These are phyloP conservation scores for Candida coleopterorum DNA, from an alignment of 805 yeast genomes.

Conservation along the genomic window DNA sequence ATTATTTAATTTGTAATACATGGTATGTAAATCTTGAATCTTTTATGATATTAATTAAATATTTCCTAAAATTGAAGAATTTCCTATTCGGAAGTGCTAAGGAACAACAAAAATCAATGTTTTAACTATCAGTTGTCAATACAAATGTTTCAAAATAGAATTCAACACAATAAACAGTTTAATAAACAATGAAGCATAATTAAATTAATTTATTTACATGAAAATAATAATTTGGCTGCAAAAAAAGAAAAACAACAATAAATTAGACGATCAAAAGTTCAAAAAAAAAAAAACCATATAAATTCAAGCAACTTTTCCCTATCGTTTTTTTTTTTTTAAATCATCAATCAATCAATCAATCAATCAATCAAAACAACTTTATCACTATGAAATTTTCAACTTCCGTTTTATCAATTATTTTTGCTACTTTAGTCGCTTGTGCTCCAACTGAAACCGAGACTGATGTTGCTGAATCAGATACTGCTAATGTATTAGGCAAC, in stretches of 20 bases:
- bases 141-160: background rate
- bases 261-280: too few relatives aligned
- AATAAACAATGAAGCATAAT: background rate
- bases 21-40: too few relatives aligned
- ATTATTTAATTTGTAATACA: too few relatives aligned
- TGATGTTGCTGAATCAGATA: background rate
- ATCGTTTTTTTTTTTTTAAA: background rate
- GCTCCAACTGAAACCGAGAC: background rate
- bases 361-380: background rate
- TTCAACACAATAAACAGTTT: background rate
- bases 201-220: too few relatives aligned
- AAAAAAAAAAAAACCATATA: too few relatives aligned
- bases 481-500: background rate
- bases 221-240: background rate
- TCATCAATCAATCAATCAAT: conserved; percentile 1
- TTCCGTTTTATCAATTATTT: background rate
- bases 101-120: background rate
- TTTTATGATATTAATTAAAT: too few relatives aligned
- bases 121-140: background rate
- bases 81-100: background rate
- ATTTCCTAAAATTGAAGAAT: too few relatives aligned
- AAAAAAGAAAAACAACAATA: background rate
- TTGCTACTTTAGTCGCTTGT: background rate
- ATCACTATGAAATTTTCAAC: background rate
- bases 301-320: background rate